A percentile compares a stretch with the other conserved stretches of the same genome.
Conservation (phyloP, 2,329 filamentous ascomycete genomes). For the Cladobotryum protrusum region DNA sequence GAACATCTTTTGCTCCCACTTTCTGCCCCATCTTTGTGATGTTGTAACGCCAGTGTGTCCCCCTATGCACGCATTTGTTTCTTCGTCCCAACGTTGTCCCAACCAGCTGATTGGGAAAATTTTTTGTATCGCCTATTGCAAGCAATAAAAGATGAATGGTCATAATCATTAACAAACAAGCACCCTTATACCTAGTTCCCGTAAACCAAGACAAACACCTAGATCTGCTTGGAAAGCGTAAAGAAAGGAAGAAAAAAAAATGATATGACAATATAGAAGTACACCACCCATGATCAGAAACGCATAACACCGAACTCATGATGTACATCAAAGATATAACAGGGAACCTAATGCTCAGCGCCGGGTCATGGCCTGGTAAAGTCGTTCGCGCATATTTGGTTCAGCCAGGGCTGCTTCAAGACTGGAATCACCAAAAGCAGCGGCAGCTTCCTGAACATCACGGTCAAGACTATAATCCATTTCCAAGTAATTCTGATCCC, state of each 20-base stretch:
- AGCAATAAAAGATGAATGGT: too few relatives aligned
- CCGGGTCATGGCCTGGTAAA: conserved; percentile 18
- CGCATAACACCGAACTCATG: too few relatives aligned
- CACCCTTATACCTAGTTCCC: too few relatives aligned
- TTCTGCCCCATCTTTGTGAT: not conserved
- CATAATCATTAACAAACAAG: too few relatives aligned
- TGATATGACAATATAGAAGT: not conserved
- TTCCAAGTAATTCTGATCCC: conserved; percentile 19
- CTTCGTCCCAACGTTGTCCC: too few relatives aligned
- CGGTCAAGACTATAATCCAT: conserved; percentile 20
- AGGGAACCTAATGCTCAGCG: not conserved
- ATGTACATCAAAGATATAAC: not conserved
- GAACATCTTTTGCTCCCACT: not conserved
- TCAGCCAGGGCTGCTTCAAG: conserved; percentile 18
- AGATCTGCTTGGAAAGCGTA: too few relatives aligned
- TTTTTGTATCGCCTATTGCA: too few relatives aligned
- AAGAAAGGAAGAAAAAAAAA: too few relatives aligned
- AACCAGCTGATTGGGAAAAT: too few relatives aligned
- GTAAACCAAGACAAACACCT: too few relatives aligned
- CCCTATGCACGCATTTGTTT: too few relatives aligned
- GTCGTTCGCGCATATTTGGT: conserved; percentile 17
- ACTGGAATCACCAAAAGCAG: conserved; percentile 16
- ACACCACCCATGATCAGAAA: not conserved
- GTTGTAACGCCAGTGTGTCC: too few relatives aligned
- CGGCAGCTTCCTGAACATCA: conserved; percentile 15